Base-by-base conservation (phyloP, 2,329 filamentous ascomycete species). In the Gaeumannomyces sp. region DNA sequence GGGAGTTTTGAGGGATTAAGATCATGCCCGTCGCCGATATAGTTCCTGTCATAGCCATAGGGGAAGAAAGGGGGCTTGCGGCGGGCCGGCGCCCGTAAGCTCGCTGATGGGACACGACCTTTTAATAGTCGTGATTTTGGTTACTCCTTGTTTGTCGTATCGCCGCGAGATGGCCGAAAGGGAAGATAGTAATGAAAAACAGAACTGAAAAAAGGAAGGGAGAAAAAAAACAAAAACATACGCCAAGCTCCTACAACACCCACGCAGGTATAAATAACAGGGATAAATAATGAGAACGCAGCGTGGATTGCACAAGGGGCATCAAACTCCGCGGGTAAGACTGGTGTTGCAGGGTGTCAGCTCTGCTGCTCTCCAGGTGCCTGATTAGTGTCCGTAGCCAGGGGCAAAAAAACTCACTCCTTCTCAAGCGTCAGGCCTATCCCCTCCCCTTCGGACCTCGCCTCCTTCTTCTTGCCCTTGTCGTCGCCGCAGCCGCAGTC, bases 401-500 rank as follows among this genome's bases (percentile, higher is more conserved):
- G n/a, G n/a, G n/a, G n/a, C 38, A 45, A 22, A 25, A n/a, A 4
- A 5, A 53, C 45, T n/a, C 45, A 53, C 45, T 53, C 45, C 45
- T n/a, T 53, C 45, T 53, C 45, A 5, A 53, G 22, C 22, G 45
- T 53, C 45, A n/a, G 22, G 22, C 8, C 10, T 5, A 25, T 53
- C 72, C 61, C 70, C 68, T 16, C 25, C 64, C 13, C 62, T 35
- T 14, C 62, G 4, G 62, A 53, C 10, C 59, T 59, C 27, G 29
- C 64, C 16, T 62, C 62, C 65, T 72, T 71, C 68, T 80, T 77
- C 68, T 81, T 78, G 70, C 80, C 79, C 25, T 81, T 80, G 66
- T 87, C 85, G n/a, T 89, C 87, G 19, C 85, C 87, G 71, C 88
- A 90, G 0, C 88, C 88, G 71, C 88, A 90, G 72, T 90, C 87